These are phyloP conservation scores for Paramecium pentaurelia DNA, from an alignment of 73 alveolate genomes.

Conservation along the genomic window DNA sequence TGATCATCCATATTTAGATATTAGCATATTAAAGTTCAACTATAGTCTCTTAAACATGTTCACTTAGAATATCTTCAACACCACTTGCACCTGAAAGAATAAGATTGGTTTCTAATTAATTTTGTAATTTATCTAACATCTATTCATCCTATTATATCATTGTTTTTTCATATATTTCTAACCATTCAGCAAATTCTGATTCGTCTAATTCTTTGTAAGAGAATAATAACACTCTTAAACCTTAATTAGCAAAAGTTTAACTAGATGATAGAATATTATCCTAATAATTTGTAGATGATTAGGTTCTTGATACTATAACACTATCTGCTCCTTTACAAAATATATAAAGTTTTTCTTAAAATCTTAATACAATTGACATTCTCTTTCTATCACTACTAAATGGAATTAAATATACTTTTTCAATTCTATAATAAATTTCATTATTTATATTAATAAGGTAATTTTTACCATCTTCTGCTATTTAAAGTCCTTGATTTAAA, in stretches of 20 bases:
- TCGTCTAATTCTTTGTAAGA: constrained; percentile 61
- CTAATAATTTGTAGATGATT: not conserved
- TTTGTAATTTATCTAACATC: constrained; percentile 33
- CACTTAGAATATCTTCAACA: constrained; percentile 81
- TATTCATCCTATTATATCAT: constrained; percentile 34
- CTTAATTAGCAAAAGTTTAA: constrained; percentile 69
- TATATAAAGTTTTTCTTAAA: not conserved
- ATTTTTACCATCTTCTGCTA: not conserved
- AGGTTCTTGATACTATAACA: constrained; percentile 54
- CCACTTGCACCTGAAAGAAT: constrained; percentile 75
- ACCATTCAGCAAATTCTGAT: constrained; percentile 59
- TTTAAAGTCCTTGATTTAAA: constrained; percentile 73
- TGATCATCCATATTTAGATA: constrained; percentile 78
- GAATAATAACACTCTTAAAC: constrained; percentile 70
- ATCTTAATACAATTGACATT: not conserved
- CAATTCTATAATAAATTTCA: not conserved
- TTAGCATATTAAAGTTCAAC: constrained; percentile 69
- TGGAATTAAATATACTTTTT: not conserved
- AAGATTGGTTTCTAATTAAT: constrained; percentile 55
- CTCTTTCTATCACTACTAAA: constrained; percentile 2
- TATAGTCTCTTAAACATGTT: constrained; percentile 72
- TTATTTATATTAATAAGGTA: not conserved
- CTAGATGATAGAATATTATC: not conserved
- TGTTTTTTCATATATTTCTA: constrained; percentile 47
- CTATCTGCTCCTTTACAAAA: constrained; percentile 84